Evolutionary conservation across 208 protist genomes (phyloP).

Genomic region (Entamoeba invadens): DNA sequence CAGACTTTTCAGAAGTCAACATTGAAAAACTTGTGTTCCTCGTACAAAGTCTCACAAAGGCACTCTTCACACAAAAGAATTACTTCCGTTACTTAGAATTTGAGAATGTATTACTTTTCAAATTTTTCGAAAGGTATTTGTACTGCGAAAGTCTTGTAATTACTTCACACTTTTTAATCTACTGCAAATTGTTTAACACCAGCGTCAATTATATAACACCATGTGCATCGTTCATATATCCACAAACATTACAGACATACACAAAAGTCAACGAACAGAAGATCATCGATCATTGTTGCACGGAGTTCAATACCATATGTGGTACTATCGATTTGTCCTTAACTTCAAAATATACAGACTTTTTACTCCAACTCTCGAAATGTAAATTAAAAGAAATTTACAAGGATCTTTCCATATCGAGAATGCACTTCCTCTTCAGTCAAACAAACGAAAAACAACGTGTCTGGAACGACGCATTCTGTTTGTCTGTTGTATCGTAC

Average conservation of each 20-base stretch:
- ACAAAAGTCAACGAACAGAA: not conserved
- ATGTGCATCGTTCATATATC: not conserved
- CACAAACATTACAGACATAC: not conserved
- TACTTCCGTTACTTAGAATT: not conserved
- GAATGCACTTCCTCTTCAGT: not conserved
- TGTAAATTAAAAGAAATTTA: too few species aligned
- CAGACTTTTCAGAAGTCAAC: not conserved
- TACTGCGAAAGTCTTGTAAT: not conserved
- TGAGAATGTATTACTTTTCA: not conserved
- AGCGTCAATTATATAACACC: not conserved
- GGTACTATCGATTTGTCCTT: not conserved
- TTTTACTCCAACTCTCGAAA: too few species aligned
- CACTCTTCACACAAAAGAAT: not conserved
- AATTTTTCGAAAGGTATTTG: not conserved
- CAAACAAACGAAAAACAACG: not conserved
- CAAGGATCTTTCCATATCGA: not conserved
- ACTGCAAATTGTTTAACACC: not conserved
- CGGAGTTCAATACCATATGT: not conserved
- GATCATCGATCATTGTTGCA: not conserved
- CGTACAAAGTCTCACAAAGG: not conserved
- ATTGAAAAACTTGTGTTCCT: not conserved
- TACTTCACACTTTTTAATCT: not conserved
- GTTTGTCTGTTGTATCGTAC: not conserved
- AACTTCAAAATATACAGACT: not conserved
- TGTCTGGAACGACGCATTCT: not conserved